Evolutionary conservation across 345 rosid genomes (phyloP), one percentile per base, ranked within the genome.

Genomic region (Eucalyptus sp.): DNA sequence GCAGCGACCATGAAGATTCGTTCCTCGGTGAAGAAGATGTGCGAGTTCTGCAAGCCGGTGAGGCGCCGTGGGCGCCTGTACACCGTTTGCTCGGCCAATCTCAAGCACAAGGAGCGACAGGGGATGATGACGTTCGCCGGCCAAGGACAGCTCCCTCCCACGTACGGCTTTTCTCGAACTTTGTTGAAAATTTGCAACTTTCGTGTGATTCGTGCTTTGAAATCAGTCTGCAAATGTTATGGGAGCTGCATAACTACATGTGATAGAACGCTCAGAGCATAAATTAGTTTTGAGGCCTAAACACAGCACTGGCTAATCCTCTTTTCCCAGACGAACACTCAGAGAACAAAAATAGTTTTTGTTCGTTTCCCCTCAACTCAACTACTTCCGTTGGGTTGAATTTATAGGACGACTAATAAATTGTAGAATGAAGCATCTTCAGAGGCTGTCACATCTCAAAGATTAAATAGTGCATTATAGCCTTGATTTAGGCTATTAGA

Each of bases 11-110:
- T 93, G 99, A 98, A 98, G 98, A 98, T 97, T 87, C 92, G 99
- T 44, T 96, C 99, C 25, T 98, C 98, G 12, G 97, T 97, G 94
- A 98, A 98, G 95, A 98, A 97, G 95, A 91, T 97, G 98, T 97
- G 99, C 87, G 97, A 98, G 92, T 98, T 95, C 84, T 98, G 99
- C 90, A 95, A 91, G 92, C 95, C 97, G 15, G 93, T 97, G 87
- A 97, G 95, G 90, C 97, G 98, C 15, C 95, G n/a, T 20, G 4
- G 41, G 41, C 41, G 41, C 41, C 41, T 37, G 4, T 37, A 94
- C 88, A 96, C 97, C 14, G 89, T 95, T 7, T 98, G 99, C 92
- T 88, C 92, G 48, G 89, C 97, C 37, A 94, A 98, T 91, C 98
- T 98, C 79, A 93, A 96, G 94, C 99, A 98, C 92, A 95, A 98